These are phyloP conservation scores for Ogataea nakhonphanomensis DNA, from an alignment of 805 yeast genomes.

Conservation along the genomic window DNA sequence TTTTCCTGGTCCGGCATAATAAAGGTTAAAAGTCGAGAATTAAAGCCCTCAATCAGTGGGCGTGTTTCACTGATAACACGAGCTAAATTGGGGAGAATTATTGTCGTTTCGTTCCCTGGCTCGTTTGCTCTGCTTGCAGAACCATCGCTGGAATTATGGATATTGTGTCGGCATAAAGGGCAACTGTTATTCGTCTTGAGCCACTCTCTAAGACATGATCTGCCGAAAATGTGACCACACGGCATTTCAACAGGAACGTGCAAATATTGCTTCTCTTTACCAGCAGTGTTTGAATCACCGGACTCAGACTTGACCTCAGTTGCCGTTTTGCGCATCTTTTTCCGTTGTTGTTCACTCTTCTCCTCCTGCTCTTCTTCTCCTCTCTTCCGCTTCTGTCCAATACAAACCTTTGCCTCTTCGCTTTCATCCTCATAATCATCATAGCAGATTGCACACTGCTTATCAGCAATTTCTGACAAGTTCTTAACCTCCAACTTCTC, in stretches of 20 bases:
- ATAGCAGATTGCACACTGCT: conserved; percentile 62
- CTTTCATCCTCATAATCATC: conserved; percentile 39
- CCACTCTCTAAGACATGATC: conserved; percentile 84
- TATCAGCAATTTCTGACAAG: conserved; percentile 30
- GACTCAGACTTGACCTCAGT: conserved; percentile 11
- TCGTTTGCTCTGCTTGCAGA: conserved; percentile 9
- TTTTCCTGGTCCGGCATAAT: conserved; percentile 30
- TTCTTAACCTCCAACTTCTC: conserved; percentile 43
- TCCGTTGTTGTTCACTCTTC: conserved; percentile 6
- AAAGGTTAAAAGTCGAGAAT: conserved; percentile 30
- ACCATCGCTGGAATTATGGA: conserved; percentile 34
- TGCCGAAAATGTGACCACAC: conserved; percentile 85
- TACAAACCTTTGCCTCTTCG: background rate
- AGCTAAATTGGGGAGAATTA: conserved; percentile 36
- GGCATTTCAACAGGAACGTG: conserved; percentile 77
- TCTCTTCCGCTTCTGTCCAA: conserved; percentile 19
- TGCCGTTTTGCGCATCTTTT: conserved; percentile 14
- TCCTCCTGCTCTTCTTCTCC: conserved; percentile 8
- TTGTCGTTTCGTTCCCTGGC: conserved; percentile 28
- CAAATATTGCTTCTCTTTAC: conserved; percentile 28
- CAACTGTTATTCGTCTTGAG: conserved; percentile 68
- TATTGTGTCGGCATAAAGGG: conserved; percentile 74
- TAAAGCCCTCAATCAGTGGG: conserved; percentile 29
- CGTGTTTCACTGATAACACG: conserved; percentile 32
- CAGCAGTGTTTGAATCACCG: conserved; percentile 20